These are phyloP conservation scores for Monilinia fructigena DNA, from an alignment of 2,329 filamentous ascomycete genomes.

Conservation along the genomic window DNA sequence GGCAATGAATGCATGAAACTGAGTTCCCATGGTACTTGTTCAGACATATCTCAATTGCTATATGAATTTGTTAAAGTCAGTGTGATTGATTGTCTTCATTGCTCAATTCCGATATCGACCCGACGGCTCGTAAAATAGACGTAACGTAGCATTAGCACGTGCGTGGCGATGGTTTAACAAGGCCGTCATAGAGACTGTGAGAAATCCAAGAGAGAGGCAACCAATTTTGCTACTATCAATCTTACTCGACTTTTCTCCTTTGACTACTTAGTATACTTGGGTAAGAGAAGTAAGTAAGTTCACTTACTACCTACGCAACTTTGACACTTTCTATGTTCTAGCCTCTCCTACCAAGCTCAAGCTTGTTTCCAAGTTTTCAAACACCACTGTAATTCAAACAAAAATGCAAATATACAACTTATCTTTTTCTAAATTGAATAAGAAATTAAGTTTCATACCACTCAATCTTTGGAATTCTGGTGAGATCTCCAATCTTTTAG, in stretches of 20 bases:
- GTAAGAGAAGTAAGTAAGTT: neutral
- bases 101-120: neutral
- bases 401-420: neutral
- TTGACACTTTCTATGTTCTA: neutral
- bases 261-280: too few species aligned
- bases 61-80: neutral
- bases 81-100: neutral
- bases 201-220: neutral
- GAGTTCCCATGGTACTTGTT: neutral
- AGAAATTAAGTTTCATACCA: constrained; percentile 9
- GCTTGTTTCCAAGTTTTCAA: neutral
- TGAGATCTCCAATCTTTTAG: constrained; percentile 4
- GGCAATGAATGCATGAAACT: neutral
- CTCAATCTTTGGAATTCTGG: neutral
- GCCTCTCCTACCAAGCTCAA: neutral
- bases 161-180: neutral
- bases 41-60: neutral
- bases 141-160: neutral
- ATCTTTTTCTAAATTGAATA: neutral
- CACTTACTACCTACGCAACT: neutral
- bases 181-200: neutral
- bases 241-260: neutral
- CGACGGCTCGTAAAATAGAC: neutral
- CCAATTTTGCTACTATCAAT: neutral
- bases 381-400: neutral